These are phyloP conservation scores for Suillus placidus DNA, from an alignment of 768 basidiomycete genomes.

Conservation along the genomic window DNA sequence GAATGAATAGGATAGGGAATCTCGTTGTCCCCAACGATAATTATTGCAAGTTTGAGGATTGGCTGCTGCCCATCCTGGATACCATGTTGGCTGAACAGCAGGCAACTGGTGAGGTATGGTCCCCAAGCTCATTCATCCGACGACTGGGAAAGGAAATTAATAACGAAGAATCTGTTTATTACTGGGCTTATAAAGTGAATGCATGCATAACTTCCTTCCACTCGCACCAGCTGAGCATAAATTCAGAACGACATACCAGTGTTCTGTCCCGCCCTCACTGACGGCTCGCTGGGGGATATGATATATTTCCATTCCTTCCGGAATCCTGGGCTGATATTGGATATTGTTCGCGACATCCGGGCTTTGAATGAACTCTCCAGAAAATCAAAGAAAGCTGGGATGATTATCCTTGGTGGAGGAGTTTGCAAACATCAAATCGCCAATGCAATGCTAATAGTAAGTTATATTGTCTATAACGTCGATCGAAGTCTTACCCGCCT, in stretches of 20 bases:
- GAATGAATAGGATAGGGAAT: slow-evolving; percentile 98
- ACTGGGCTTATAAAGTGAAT: slow-evolving; percentile 98
- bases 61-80: slow-evolving; percentile 95
- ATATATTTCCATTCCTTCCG: slow-evolving; percentile 98
- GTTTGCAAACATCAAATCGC: slow-evolving; percentile 99
- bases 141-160: slow-evolving; percentile 97
- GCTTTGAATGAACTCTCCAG: slow-evolving; percentile 87
- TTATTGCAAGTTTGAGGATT: slow-evolving; percentile 99
- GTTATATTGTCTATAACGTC: slow-evolving; percentile 20
- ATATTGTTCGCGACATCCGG: slow-evolving; percentile 95
- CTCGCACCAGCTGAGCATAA: slow-evolving; percentile 27
- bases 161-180: slow-evolving; percentile 96
- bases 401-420: slow-evolving; percentile 97
- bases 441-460: slow-evolving; percentile 98
- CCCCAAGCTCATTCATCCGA: slow-evolving; percentile 91
- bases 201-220: slow-evolving; percentile 20
- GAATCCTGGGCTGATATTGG: slow-evolving; percentile 80
- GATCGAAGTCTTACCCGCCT: slow-evolving; percentile 10
- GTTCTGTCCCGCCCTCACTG: slow-evolving; percentile 97
- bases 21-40: slow-evolving; percentile 97
- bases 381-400: slow-evolving; percentile 89
- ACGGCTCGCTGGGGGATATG: slow-evolving; percentile 99
- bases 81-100: slow-evolving; percentile 89
- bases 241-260: slow-evolving; percentile 95
- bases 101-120: slow-evolving; percentile 71